A percentile compares a stretch with the other conserved stretches of the same genome.
Evolutionary conservation across 2,329 filamentous ascomycete species (phyloP).

Genomic region (Cladosporium sp.): DNA sequence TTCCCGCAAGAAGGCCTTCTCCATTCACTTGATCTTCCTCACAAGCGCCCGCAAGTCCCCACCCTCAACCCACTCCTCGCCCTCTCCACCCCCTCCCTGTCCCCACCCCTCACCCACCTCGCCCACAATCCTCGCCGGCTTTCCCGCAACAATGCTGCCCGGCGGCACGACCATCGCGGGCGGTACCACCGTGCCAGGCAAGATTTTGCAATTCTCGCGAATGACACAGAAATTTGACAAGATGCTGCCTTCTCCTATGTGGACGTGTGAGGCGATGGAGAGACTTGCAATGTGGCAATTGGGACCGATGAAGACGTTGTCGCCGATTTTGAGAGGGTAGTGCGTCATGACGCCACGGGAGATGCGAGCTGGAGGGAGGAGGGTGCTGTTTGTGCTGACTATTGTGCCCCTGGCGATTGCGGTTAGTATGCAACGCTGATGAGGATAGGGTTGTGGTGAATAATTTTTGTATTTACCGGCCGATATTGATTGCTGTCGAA

Average conservation of each 20-base stretch:
- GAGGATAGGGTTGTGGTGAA: neutral
- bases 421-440: neutral
- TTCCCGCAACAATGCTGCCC: slow-evolving; percentile 84
- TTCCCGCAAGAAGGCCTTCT: too few species aligned
- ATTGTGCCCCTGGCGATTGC: slow-evolving; percentile 69
- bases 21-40: slow-evolving; percentile 40
- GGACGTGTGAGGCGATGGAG: slow-evolving; percentile 76
- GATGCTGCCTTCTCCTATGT: slow-evolving; percentile 72
- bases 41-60: slow-evolving; percentile 47
- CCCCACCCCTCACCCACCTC: slow-evolving; percentile 69
- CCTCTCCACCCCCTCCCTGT: slow-evolving; percentile 38
- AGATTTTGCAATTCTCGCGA: slow-evolving; percentile 85
- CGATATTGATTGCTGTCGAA: slow-evolving; percentile 70
- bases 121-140: slow-evolving; percentile 73
- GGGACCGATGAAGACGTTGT: slow-evolving; percentile 81
- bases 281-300: slow-evolving; percentile 75
- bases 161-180: slow-evolving; percentile 88
- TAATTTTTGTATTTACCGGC: slow-evolving; percentile 35
- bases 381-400: slow-evolving; percentile 69
- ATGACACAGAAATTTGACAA: slow-evolving; percentile 85
- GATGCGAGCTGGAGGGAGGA: slow-evolving; percentile 78
- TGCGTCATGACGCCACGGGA: slow-evolving; percentile 66
- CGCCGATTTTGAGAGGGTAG: slow-evolving; percentile 86
- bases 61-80: slow-evolving; percentile 47
- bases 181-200: slow-evolving; percentile 80